Percentiles rank a stretch among this genome's conserved stretches.
Conservation (phyloP, 1,284 basidiomycete species). For the Grifola frondosa region DNA sequence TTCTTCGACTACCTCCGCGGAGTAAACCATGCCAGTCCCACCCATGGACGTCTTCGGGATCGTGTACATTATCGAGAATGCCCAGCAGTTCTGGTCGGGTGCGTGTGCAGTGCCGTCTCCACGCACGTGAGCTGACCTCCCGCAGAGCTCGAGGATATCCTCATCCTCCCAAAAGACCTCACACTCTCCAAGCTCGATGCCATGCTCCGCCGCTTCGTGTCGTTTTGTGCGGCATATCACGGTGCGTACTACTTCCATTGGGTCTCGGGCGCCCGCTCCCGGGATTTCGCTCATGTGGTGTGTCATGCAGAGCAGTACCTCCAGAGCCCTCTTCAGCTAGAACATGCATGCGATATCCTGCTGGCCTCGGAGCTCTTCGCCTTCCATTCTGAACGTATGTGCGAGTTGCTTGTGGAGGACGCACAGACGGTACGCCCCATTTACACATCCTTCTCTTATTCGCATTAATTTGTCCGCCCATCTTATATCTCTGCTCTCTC, state of each 20-base stretch:
- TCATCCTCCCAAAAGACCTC: slow-evolving; percentile 63
- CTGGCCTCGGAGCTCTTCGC: slow-evolving; percentile 82
- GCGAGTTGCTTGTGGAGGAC: slow-evolving; percentile 71
- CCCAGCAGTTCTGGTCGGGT: slow-evolving; percentile 88
- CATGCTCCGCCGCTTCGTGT: slow-evolving; percentile 73
- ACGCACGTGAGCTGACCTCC: not conserved
- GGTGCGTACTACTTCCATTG: slow-evolving; percentile 47
- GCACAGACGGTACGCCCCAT: slow-evolving; percentile 59
- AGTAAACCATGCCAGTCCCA: slow-evolving; percentile 12
- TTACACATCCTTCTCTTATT: too few relatives aligned
- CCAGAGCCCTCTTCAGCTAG: slow-evolving; percentile 75
- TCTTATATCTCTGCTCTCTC: not conserved
- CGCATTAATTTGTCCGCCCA: not conserved
- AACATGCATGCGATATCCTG: slow-evolving; percentile 74
- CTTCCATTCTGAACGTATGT: slow-evolving; percentile 89
- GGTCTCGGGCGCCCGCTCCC: not conserved
- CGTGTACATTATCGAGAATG: slow-evolving; percentile 76
- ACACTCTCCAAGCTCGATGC: slow-evolving; percentile 77
- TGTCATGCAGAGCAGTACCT: slow-evolving; percentile 70
- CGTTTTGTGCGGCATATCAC: slow-evolving; percentile 81
- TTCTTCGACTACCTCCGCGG: too few relatives aligned
- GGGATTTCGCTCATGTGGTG: not conserved
- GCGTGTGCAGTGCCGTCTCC: slow-evolving; percentile 30
- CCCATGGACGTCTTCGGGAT: slow-evolving; percentile 54
- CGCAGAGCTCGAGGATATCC: slow-evolving; percentile 82